These are phyloP conservation scores for Scedosporium aurantiacum DNA, from an alignment of 2,329 filamentous ascomycete genomes.

Conservation along the genomic window DNA sequence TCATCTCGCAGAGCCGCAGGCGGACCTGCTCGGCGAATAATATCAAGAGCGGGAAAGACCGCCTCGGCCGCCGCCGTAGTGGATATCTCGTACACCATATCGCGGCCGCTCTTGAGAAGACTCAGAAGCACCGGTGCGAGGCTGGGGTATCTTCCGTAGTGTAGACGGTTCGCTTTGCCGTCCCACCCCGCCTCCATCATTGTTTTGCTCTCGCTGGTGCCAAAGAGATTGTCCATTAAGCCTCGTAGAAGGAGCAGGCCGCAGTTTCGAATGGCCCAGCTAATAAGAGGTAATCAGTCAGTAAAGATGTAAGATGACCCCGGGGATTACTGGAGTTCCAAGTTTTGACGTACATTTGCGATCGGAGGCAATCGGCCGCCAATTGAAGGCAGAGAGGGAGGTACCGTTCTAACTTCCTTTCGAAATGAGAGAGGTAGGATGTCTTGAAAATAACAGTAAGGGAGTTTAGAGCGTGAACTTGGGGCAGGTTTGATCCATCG, in stretches of 20 bases:
- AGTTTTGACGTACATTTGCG: slow-evolving; percentile 51
- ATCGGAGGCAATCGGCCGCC: slow-evolving; percentile 69
- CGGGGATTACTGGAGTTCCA: background rate
- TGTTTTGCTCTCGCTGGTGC: slow-evolving; percentile 60
- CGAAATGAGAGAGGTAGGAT: slow-evolving; percentile 61
- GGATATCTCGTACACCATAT: slow-evolving; percentile 28
- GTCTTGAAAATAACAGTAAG: slow-evolving; percentile 86
- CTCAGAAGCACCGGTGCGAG: slow-evolving; percentile 52
- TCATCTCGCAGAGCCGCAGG: slow-evolving; percentile 43
- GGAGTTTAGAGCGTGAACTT: slow-evolving; percentile 92
- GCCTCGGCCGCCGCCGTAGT: slow-evolving; percentile 44
- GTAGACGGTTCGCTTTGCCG: slow-evolving; percentile 51
- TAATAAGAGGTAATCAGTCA: slow-evolving; percentile 19
- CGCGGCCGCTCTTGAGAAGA: slow-evolving; percentile 44
- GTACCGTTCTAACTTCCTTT: slow-evolving; percentile 61
- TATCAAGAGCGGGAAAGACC: slow-evolving; percentile 74
- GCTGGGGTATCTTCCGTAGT: slow-evolving; percentile 58
- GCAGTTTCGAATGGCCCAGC: slow-evolving; percentile 92
- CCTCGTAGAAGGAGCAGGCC: slow-evolving; percentile 81
- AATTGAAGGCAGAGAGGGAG: slow-evolving; percentile 65
- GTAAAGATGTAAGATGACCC: background rate
- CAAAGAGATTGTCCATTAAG: slow-evolving; percentile 68
- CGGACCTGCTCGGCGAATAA: slow-evolving; percentile 61
- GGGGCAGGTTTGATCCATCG: slow-evolving; percentile 60
- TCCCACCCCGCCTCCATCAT: slow-evolving; percentile 53